Evolutionary conservation across 1,284 basidiomycete species (phyloP), one percentile per base, ranked within the genome.

Genomic region (Testicularia cyperi): DNA sequence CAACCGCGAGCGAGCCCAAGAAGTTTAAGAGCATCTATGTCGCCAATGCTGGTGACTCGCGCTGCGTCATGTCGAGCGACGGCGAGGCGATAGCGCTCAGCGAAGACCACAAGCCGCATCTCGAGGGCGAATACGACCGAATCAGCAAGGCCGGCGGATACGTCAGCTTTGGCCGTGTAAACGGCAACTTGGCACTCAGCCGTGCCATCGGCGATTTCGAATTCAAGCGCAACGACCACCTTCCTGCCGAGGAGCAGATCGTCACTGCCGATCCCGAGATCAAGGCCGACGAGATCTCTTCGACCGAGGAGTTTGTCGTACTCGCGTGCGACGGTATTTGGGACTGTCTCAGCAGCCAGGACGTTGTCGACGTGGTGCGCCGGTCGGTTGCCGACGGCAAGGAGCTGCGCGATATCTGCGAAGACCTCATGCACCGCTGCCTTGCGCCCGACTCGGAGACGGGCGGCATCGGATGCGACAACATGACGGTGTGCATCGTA

Each of bases 301-400:
- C 84, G 9, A 55, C 33, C 30, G 92, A 98, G 55, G 95, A 99
- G 78, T 98, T 98, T 77, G 77, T 99, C 26, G 85, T 99, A 8
- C 77, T 99, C 26, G 95, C 95, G 10, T 98, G 95, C 78, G 95
- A 99, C 78, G 92, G 92, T 65, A 99, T 98, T 73, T 99, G 95
- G 95, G 95, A 99, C 77, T 97, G 94, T 75, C 79, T 98, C 30
- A 84, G 83, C 19, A 96, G 90, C 23, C 95, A 98, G 70, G 88
- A 96, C 76, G 91, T 89, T 21, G 83, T 96, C 52, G 88, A 98
- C 79, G 86, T 90, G 65, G 83, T 95, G 23, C 86, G 95, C 32
- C 83, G 88, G 36, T 84, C 87, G 51, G 82, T 97, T 27, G 86
- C 90, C 12, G 82, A 92, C 66, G 87, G 88, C 42, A 88, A 87